These are phyloP conservation scores for Candida succiphila DNA, from an alignment of 805 yeast species.

Conservation along the genomic window DNA sequence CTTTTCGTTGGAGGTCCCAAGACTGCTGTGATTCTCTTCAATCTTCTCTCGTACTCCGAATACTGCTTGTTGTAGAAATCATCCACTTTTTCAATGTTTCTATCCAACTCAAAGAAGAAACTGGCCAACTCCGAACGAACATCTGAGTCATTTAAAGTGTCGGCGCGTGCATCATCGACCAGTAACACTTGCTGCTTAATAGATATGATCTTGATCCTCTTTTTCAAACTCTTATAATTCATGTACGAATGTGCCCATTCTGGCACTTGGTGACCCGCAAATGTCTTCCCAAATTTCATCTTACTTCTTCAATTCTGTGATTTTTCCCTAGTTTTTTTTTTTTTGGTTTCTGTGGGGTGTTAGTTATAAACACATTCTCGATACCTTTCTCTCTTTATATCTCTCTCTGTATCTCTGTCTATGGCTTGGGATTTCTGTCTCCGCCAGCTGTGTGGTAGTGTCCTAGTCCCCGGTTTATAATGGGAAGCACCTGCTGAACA, in stretches of 20 bases:
- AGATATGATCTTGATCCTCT: slow-evolving; percentile 60
- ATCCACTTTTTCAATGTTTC: slow-evolving; percentile 75
- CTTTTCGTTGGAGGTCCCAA: slow-evolving; percentile 12
- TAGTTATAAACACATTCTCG: too few relatives aligned
- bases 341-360: too few relatives aligned
- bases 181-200: slow-evolving; percentile 27
- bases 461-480: too few relatives aligned
- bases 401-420: too few relatives aligned
- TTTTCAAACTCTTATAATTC: slow-evolving; percentile 79
- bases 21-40: slow-evolving; percentile 36
- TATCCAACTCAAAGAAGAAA: slow-evolving; percentile 70
- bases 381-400: too few relatives aligned
- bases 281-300: slow-evolving; percentile 82
- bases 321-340: too few relatives aligned
- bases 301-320: background rate
- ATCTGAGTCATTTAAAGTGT: slow-evolving; percentile 28
- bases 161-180: slow-evolving; percentile 14
- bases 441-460: too few relatives aligned
- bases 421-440: too few relatives aligned
- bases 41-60: slow-evolving; percentile 63
- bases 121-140: slow-evolving; percentile 42
- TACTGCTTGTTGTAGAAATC: slow-evolving; percentile 66
- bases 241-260: slow-evolving; percentile 83
- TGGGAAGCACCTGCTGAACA: too few relatives aligned
- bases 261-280: slow-evolving; percentile 81